These are phyloP conservation scores for Pseudovirgaria hyperparasitica DNA, from an alignment of 2,329 filamentous ascomycete genomes.

Conservation along the genomic window DNA sequence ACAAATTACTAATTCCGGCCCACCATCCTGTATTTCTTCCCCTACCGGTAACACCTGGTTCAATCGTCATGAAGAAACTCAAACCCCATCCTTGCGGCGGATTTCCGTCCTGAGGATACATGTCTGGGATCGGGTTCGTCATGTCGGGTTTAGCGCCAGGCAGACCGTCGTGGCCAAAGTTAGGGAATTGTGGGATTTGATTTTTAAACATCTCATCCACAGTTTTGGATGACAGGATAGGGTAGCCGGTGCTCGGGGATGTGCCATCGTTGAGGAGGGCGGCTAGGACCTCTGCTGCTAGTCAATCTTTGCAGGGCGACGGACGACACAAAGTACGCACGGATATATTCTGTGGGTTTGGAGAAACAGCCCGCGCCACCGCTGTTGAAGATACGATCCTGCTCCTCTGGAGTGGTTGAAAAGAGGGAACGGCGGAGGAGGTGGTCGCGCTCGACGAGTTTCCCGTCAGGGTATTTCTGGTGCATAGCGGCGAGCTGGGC, in stretches of 20 bases:
- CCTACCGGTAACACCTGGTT: conserved; percentile 10
- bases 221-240: conserved; percentile 43
- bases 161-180: conserved; percentile 36
- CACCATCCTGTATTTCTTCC: conserved; percentile 36
- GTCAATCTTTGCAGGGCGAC: conserved; percentile 4
- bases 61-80: conserved; percentile 39
- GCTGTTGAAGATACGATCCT: conserved; percentile 37
- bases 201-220: conserved; percentile 54
- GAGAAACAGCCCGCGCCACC: conserved; percentile 51
- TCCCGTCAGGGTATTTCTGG: conserved; percentile 31
- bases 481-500: conserved; percentile 44
- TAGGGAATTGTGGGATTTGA: conserved; percentile 40
- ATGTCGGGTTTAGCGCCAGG: conserved; percentile 36
- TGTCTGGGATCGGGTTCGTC: conserved; percentile 36
- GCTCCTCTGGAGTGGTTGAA: conserved; percentile 28
- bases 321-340: conserved; percentile 23
- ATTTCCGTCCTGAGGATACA: conserved; percentile 32
- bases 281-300: conserved; percentile 40
- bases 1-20: conserved; percentile 48
- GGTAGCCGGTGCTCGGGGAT: conserved; percentile 40
- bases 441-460: conserved; percentile 34
- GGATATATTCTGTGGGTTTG: conserved; percentile 44
- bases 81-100: conserved; percentile 52
- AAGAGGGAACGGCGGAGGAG: conserved; percentile 35
- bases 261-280: conserved; percentile 51